Conservation (phyloP, 306 rosid genomes). For the Trichosanthes cucumerina region DNA sequence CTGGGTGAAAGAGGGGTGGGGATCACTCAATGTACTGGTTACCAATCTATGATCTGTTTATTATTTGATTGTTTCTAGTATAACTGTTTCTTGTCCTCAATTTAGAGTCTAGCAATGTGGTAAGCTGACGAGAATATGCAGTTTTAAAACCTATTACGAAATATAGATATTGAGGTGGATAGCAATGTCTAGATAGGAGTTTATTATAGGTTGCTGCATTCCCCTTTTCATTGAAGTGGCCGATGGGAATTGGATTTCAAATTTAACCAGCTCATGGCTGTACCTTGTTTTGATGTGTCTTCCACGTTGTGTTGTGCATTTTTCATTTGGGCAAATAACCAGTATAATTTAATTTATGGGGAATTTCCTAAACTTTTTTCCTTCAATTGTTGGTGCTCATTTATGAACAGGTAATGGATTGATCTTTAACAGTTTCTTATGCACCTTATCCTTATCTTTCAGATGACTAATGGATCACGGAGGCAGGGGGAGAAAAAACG, state of each 20-base stretch:
- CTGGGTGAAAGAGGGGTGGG: background rate
- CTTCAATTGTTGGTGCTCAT: background rate
- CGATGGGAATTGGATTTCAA: background rate
- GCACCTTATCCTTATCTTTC: conserved; percentile 9
- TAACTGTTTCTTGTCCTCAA: background rate
- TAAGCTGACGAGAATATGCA: background rate
- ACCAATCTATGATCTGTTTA: background rate
- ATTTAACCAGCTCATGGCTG: background rate
- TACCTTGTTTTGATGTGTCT: background rate
- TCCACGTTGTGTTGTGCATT: background rate
- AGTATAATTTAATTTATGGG: background rate
- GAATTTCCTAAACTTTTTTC: background rate
- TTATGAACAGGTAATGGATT: conserved; percentile 11
- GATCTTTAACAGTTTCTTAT: background rate
- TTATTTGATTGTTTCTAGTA: background rate
- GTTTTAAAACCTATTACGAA: background rate
- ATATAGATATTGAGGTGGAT: background rate
- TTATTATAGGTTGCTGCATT: background rate
- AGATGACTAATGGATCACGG: conserved; percentile 38
- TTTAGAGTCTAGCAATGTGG: background rate
- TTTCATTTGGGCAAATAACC: background rate
- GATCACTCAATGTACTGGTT: background rate
- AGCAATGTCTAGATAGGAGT: background rate
- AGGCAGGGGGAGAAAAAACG: conserved; percentile 44
- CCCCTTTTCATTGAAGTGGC: background rate